phyloP scores from a whole-genome alignment of 2,329 filamentous ascomycete species.

The Paramyrothecium sp. region DNA sequence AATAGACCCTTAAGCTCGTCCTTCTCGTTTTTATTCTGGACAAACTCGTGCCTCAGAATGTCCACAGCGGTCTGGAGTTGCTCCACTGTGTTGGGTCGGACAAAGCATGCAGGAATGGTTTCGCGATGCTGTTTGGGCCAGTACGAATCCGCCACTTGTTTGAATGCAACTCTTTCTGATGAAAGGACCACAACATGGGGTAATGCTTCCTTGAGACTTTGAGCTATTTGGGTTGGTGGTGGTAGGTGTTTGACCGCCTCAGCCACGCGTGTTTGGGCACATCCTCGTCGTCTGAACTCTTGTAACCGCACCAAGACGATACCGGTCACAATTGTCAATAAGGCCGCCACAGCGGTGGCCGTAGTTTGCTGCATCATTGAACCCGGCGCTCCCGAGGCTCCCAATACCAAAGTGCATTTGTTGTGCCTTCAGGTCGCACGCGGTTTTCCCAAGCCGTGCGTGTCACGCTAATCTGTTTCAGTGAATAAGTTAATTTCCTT shows the following conservation, averaged over 20 bases:
- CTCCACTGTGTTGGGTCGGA: not conserved
- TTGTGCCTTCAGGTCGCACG: too few relatives aligned
- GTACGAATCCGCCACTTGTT: not conserved
- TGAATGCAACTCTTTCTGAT: not conserved
- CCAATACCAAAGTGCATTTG: too few relatives aligned
- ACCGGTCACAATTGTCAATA: too few relatives aligned
- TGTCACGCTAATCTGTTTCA: too few relatives aligned
- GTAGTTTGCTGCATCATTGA: too few relatives aligned
- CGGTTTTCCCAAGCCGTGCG: too few relatives aligned
- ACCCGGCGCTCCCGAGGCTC: too few relatives aligned
- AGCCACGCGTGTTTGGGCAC: not conserved
- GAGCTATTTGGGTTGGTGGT: not conserved
- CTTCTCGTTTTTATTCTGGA: not conserved
- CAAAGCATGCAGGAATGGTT: not conserved
- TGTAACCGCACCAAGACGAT: too few relatives aligned
- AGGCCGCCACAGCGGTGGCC: too few relatives aligned
- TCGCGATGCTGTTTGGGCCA: not conserved
- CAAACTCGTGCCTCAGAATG: not conserved
- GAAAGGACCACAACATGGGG: not conserved
- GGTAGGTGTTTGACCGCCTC: not conserved
- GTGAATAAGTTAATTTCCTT: too few relatives aligned
- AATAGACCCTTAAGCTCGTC: not conserved
- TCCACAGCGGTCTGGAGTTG: not conserved
- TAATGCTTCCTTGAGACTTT: not conserved
- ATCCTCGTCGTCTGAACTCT: too few relatives aligned